Conservation (phyloP, 768 basidiomycete genomes). For the Kwoniella sp. region DNA sequence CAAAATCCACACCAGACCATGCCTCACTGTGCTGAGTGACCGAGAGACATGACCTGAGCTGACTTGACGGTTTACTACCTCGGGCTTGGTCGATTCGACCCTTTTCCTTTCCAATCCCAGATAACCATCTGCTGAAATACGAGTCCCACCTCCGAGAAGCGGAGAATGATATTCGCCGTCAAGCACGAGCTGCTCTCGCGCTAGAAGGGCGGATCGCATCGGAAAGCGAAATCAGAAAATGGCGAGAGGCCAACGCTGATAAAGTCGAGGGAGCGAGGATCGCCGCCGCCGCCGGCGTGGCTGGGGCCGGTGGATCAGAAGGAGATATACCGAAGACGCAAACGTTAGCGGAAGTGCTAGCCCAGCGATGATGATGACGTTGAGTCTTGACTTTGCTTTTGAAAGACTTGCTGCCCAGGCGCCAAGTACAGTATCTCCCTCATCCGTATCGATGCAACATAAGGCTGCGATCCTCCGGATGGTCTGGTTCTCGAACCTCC, state of each 20-base stretch:
- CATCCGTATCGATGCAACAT: too few relatives aligned
- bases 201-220: slow-evolving; percentile 75
- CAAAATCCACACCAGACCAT: not conserved
- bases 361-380: not conserved
- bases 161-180: slow-evolving; percentile 70
- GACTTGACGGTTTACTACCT: too few relatives aligned
- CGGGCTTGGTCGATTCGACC: not conserved
- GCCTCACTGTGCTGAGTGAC: too few relatives aligned
- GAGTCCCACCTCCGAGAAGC: slow-evolving; percentile 68
- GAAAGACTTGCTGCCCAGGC: too few relatives aligned
- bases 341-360: not conserved
- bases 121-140: slow-evolving; percentile 71
- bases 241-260: slow-evolving; percentile 64
- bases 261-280: slow-evolving; percentile 25
- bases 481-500: too few relatives aligned
- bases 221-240: slow-evolving; percentile 79
- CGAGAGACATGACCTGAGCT: too few relatives aligned
- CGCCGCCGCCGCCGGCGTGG: slow-evolving; percentile 1
- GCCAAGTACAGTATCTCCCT: too few relatives aligned
- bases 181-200: slow-evolving; percentile 75
- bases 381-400: too few relatives aligned
- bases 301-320: not conserved
- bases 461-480: too few relatives aligned
- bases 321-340: not conserved
- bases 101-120: slow-evolving; percentile 55